Conservation (phyloP, 1,139 yeast species). For the Blastobotrys indianensis region DNA sequence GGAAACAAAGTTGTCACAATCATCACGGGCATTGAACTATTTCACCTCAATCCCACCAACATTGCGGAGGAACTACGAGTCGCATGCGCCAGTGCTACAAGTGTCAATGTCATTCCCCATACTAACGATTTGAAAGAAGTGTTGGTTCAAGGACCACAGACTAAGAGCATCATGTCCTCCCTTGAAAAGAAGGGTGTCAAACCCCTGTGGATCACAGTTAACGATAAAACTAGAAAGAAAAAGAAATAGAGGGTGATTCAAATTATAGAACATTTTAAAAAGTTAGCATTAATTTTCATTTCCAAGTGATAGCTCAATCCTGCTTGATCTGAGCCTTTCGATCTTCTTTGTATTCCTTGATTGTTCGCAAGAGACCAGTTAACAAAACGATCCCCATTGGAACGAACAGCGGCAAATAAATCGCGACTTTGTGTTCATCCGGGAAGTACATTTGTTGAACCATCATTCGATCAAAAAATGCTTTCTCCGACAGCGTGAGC, state of each 20-base stretch:
- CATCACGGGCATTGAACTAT: constrained; percentile 63
- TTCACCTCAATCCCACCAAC: constrained; percentile 56
- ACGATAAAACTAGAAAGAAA: constrained; percentile 57
- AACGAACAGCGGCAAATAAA: constrained; percentile 81
- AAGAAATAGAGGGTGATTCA: constrained; percentile 27
- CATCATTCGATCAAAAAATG: constrained; percentile 91
- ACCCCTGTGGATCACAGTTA: constrained; percentile 56
- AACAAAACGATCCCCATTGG: constrained; percentile 70
- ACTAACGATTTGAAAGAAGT: constrained; percentile 52
- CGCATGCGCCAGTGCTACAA: constrained; percentile 84
- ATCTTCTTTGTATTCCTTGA: constrained; percentile 34
- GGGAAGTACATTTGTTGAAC: constrained; percentile 93
- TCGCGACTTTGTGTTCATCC: constrained; percentile 90
- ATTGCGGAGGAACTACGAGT: constrained; percentile 66
- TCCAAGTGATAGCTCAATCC: neutral
- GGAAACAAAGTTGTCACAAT: constrained; percentile 79
- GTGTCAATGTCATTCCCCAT: constrained; percentile 48
- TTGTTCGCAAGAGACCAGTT: constrained; percentile 47
- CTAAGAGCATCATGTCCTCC: constrained; percentile 51
- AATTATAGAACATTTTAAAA: neutral
- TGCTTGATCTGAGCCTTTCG: neutral
- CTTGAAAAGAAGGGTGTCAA: constrained; percentile 64
- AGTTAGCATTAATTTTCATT: neutral
- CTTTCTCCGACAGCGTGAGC: constrained; percentile 55
- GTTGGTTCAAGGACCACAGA: constrained; percentile 88